A percentile compares a stretch with the other conserved stretches of the same genome.
phyloP scores from a whole-genome alignment of 257 asterid species.

The Thymus mandschuricus region DNA sequence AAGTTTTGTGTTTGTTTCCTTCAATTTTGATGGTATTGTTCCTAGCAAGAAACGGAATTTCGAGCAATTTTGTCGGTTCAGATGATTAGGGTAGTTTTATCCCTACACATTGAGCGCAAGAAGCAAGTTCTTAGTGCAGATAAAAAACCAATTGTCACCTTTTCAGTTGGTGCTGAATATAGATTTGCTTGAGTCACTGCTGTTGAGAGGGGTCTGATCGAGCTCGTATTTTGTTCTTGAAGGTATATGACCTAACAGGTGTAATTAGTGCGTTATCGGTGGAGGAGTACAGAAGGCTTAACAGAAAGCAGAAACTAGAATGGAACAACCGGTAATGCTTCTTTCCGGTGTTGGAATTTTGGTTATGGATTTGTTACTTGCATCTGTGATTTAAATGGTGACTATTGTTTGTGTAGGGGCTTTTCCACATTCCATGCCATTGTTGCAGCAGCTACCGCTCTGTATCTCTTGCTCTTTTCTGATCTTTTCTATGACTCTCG shows the following conservation, averaged over 20 bases:
- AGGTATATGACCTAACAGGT: slow-evolving; percentile 84
- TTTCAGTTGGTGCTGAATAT: not conserved
- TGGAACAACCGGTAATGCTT: slow-evolving; percentile 77
- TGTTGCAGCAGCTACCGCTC: slow-evolving; percentile 55
- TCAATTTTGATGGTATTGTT: slow-evolving; percentile 13
- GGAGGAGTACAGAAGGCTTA: slow-evolving; percentile 56
- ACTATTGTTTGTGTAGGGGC: slow-evolving; percentile 53
- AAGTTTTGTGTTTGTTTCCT: not conserved
- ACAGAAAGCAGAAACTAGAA: slow-evolving; percentile 58
- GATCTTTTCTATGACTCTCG: slow-evolving; percentile 56
- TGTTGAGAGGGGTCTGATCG: not conserved
- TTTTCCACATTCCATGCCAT: slow-evolving; percentile 92
- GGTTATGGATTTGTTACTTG: not conserved
- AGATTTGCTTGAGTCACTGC: not conserved
- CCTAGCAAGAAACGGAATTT: not conserved
- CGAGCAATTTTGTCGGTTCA: not conserved
- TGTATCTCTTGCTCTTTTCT: slow-evolving; percentile 66
- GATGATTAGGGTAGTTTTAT: not conserved
- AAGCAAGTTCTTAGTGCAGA: not conserved
- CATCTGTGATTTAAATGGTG: slow-evolving; percentile 15
- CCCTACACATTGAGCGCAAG: not conserved
- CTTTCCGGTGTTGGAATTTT: slow-evolving; percentile 18
- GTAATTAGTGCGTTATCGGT: slow-evolving; percentile 51
- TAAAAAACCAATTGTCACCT: slow-evolving; percentile 1
- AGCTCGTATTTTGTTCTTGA: slow-evolving; percentile 43